Evolutionary conservation across 495 filamentous ascomycete species (phyloP), one percentile per base, ranked within the genome.

Genomic region (Oidiodendron maius): DNA sequence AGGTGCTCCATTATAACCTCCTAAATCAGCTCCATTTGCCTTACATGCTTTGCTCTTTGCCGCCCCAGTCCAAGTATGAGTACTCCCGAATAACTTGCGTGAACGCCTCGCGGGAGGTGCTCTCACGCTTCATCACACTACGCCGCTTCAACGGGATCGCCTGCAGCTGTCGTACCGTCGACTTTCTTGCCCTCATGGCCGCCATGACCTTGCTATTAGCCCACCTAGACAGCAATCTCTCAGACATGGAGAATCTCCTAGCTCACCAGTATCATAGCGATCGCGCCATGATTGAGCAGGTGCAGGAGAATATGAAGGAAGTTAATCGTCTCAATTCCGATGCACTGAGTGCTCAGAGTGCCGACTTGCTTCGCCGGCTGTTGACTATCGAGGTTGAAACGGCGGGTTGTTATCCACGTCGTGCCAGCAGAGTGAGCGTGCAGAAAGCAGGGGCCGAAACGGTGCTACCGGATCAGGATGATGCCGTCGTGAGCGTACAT

Each of bases 1-100:
- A n/a, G n/a, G n/a, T n/a, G n/a, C n/a, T 60, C 26, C 44, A 60
- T 41, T 26, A 46, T 56, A 1, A 56, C 56, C 55, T 48, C 61
- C 11, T 73, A 78, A 45, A 67, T 76, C 50, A 68, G 73, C 55
- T 70, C 0, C 71, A 75, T 51, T 61, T 75, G 9, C 71, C 71
- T 3, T 74, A 66, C 48, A 70, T 73, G 66, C 58, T 74, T 4
- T 64, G 62, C 5, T n/a, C n/a, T n/a, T n/a, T n/a, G 65, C 68
- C 36, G 57, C 69, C 0, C 64, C 64, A 21, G 71, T 71, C 45
- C 55, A 56, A 57, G 1, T 69, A 67, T 57, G 71, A 75, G 42
- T 75, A 76, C 51, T 76, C 67, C 63, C 74, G 69, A 53, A 59
- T 61, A n/a, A 63, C 61, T 10, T 75, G 70, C 40, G 45, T 66